Evolutionary conservation across 768 basidiomycete genomes (phyloP), one percentile per base, ranked within the genome.

Genomic region (Gloeophyllum trabeum): DNA sequence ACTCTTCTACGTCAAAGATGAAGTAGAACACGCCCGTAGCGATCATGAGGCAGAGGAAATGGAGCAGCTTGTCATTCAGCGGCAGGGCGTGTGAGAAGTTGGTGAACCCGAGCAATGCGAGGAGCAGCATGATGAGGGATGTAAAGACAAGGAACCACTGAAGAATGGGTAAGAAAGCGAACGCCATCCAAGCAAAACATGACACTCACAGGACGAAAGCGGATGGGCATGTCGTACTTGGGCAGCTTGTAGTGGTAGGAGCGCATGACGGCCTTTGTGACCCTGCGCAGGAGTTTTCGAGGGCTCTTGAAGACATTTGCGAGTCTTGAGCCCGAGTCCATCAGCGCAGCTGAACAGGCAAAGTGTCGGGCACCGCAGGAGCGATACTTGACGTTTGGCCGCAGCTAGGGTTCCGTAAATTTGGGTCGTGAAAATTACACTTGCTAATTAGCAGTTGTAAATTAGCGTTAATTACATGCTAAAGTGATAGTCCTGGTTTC

Each of bases 1-100:
- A 91, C 87, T 91, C 88, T 45, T 91, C 88, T 6, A 88, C 79
- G 51, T 91, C 88, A 24, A 87, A 71, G 37, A 90, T 85, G 53
- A 89, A 90, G 60, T 88, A 91, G 59, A 90, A 90, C 4, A 89
- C 74, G 3, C 62, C 78, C 0, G 86, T 91, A 1, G 86, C 84
- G 20, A 84, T 47, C 42, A 67, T 66, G 44, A 91, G 81, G 57
- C 84, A 88, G 7, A 83, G 50, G 54, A 91, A 86, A 53, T 84
- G 88, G 21, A 88, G 61, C 13, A 89, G 55, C 59, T 88, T 88
- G 71, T 82, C 81, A 54, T 86, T 85, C 14, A 89, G 54, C 1
- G 83, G 84, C 19, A 88, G 54, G 7, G 73, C 60, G 46, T 67
- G 66, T 14, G 77, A 65, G 49, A 81, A 65, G 60, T 84, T 74